Percentiles rank a stretch among this genome's conserved stretches.
Evolutionary conservation across 1,139 yeast species (phyloP).

Genomic region (Blastobotrys buckinghamii): DNA sequence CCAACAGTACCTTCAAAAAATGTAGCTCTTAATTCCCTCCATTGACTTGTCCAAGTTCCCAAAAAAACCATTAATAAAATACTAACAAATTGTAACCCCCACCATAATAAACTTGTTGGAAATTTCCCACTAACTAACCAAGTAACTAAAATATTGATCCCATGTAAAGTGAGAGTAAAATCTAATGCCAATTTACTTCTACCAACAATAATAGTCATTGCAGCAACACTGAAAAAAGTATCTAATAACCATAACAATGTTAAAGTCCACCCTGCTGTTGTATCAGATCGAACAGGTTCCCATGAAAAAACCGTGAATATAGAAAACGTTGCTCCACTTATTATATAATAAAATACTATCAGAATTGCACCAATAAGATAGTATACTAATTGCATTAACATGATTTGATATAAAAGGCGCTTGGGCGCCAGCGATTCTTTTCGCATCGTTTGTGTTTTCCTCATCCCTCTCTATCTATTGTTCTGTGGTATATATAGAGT

Average conservation of each 20-base stretch:
- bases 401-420: constrained; percentile 35
- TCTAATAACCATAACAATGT: constrained; percentile 75
- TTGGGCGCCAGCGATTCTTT: constrained; percentile 33
- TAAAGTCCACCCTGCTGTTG: constrained; percentile 73
- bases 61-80: constrained; percentile 64
- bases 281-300: constrained; percentile 67
- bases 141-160: constrained; percentile 65
- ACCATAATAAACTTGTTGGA: constrained; percentile 75
- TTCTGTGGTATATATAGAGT: too few relatives aligned
- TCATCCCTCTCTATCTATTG: neutral
- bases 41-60: constrained; percentile 81
- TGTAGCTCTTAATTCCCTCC: constrained; percentile 83
- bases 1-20: constrained; percentile 55
- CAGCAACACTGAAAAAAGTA: constrained; percentile 55
- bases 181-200: constrained; percentile 93
- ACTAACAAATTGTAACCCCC: constrained; percentile 69
- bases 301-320: constrained; percentile 76
- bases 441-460: constrained; percentile 7
- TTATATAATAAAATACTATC: constrained; percentile 33
- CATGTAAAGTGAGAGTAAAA: constrained; percentile 84
- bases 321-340: constrained; percentile 41
- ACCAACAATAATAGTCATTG: constrained; percentile 83
- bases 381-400: constrained; percentile 34
- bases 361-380: constrained; percentile 33
- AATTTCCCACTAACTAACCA: constrained; percentile 60